These are phyloP conservation scores for Wickerhamomyces pijperi DNA, from an alignment of 805 yeast species.

Conservation along the genomic window DNA sequence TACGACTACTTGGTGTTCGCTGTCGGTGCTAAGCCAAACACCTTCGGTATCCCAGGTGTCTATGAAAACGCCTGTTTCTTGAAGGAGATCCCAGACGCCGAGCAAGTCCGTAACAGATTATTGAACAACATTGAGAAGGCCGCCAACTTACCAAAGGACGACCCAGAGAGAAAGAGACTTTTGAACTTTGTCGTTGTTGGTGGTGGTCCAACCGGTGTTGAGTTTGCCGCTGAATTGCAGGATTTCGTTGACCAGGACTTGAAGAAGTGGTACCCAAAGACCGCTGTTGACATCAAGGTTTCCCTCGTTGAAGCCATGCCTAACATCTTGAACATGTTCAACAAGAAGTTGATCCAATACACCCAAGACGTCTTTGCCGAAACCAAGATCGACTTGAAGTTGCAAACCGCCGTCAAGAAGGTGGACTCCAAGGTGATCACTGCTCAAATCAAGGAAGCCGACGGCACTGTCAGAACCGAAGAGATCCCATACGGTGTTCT, in stretches of 20 bases:
- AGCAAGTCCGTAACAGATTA: slow-evolving; percentile 67
- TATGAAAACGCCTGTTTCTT: slow-evolving; percentile 78
- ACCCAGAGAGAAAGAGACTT: slow-evolving; percentile 73
- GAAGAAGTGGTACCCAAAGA: slow-evolving; percentile 78
- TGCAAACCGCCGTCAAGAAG: slow-evolving; percentile 81
- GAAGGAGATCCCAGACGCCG: slow-evolving; percentile 85
- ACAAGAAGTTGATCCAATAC: slow-evolving; percentile 58
- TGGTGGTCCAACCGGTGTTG: slow-evolving; percentile 99
- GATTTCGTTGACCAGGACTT: slow-evolving; percentile 91
- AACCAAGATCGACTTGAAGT: slow-evolving; percentile 60
- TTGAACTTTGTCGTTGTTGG: slow-evolving; percentile 89
- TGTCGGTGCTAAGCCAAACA: slow-evolving; percentile 91
- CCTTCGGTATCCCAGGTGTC: slow-evolving; percentile 93
- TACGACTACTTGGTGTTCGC: slow-evolving; percentile 86
- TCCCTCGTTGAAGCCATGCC: slow-evolving; percentile 87
- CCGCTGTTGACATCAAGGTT: slow-evolving; percentile 72
- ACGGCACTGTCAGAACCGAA: slow-evolving; percentile 46
- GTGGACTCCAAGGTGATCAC: slow-evolving; percentile 63
- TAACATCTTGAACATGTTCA: slow-evolving; percentile 70
- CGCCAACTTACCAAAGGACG: slow-evolving; percentile 57
- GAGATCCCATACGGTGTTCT: slow-evolving; percentile 83
- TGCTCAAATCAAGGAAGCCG: slow-evolving; percentile 56
- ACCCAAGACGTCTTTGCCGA: slow-evolving; percentile 67
- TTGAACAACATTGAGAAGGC: slow-evolving; percentile 89
- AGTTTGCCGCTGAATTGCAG: slow-evolving; percentile 91